Percentiles rank a stretch among this genome's conserved stretches.
phyloP scores from a whole-genome alignment of 202 grass and related monocot species.

The Saccharum hybrid region DNA sequence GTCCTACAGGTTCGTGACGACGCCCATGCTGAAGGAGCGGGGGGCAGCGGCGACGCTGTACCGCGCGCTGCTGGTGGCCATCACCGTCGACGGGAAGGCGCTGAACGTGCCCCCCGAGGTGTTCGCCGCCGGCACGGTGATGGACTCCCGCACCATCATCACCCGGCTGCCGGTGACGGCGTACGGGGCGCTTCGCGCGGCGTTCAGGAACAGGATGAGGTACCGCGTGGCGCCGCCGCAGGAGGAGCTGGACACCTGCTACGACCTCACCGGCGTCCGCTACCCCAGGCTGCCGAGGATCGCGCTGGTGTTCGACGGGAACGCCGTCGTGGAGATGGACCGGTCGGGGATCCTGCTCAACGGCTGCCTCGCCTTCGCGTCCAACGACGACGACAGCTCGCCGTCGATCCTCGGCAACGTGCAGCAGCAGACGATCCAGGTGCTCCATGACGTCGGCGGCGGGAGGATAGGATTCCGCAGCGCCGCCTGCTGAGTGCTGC shows the following conservation, averaged over 20 bases:
- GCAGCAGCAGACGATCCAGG: constrained; percentile 46
- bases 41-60: constrained; percentile 5
- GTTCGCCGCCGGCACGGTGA: too few species aligned
- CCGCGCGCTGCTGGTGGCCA: background rate
- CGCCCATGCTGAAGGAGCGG: background rate
- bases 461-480: background rate
- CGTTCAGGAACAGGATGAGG: too few species aligned
- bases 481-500: background rate
- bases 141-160: too few species aligned
- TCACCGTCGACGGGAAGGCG: too few species aligned
- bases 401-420: constrained; percentile 43
- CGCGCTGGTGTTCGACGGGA: constrained; percentile 30
- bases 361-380: constrained; percentile 49
- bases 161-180: too few species aligned
- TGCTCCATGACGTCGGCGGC: constrained; percentile 33
- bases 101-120: too few species aligned
- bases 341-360: constrained; percentile 5
- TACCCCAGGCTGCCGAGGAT: background rate
- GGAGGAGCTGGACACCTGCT: too few species aligned
- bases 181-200: too few species aligned
- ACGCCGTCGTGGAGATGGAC: constrained; percentile 27
- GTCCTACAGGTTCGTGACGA: too few species aligned
- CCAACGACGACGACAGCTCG: background rate
- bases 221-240: too few species aligned
- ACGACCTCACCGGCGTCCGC: too few species aligned